Evolutionary conservation across 441 rosid species (phyloP), one percentile per base, ranked within the genome.

Genomic region (Eruca vesicaria): DNA sequence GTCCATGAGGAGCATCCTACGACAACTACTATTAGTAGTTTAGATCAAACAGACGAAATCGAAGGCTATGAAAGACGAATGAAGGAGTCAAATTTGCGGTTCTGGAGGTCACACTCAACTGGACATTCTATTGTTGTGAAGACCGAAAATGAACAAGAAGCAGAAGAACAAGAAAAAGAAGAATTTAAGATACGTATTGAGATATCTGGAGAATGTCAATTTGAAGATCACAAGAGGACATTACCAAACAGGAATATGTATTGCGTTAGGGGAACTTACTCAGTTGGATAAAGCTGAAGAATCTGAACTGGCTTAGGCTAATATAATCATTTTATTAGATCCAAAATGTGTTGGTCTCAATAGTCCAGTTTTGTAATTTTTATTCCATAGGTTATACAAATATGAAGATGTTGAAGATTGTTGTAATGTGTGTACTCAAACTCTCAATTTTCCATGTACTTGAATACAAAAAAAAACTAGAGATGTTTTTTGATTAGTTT

Each of bases 81-180:
- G 80, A 33, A n/a, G 59, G 79, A 21, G 29, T 67, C 65, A 12
- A 43, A 69, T 36, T 56, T 76, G 19, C 83, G 80, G 63, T 82
- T 83, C 63, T 78, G 83, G 18, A 83, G 94, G 81, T 88, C 93
- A 1, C 86, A 89, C 67, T 84, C 99, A 3, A 90, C 97, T 0
- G 97, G 99, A 43, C 99, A 92, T 59, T 94, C 94, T 45, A 77
- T 71, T 1, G 75, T 88, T 33, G 43, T 60, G 15, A 71, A 78
- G 65, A 63, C 26, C 0, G 73, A 60, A 36, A 67, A 74, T 31
- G 58, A 76, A 8, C 38, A 38, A 53, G 50, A 61, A 62, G 36
- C 41, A 56, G 52, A 45, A 9, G 79, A 76, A 31, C 18, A 33
- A 31, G 60, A 43, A 7, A 59, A 77, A 57, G 71, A 76, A 7